phyloP scores from a whole-genome alignment of 805 yeast species.

The Wickerhamiella cacticola region DNA sequence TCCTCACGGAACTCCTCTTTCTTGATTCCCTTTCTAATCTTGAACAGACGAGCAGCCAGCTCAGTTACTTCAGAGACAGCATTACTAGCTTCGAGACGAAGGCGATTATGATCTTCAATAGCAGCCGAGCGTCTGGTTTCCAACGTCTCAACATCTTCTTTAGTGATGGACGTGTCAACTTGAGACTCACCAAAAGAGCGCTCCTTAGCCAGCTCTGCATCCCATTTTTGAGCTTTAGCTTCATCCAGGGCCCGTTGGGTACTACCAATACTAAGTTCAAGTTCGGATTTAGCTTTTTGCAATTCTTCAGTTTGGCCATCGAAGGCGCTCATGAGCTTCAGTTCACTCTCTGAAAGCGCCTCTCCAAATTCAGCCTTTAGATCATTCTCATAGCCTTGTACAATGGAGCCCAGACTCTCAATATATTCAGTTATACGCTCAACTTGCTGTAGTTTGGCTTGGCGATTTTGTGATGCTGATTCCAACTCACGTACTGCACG shows the following conservation, averaged over 20 bases:
- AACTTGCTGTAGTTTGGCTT: background rate
- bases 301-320: background rate
- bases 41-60: background rate
- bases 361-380: background rate
- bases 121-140: background rate
- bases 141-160: background rate
- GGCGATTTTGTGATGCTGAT: background rate
- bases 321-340: background rate
- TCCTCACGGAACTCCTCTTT: slow-evolving; percentile 9
- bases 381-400: background rate
- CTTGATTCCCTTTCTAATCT: background rate
- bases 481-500: background rate
- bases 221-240: slow-evolving; percentile 5
- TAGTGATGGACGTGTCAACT: background rate
- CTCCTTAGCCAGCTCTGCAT: slow-evolving; percentile 1
- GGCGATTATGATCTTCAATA: background rate
- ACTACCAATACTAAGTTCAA: background rate
- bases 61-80: background rate
- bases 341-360: background rate
- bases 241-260: background rate
- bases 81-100: background rate
- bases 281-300: background rate
- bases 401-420: background rate
- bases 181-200: background rate
- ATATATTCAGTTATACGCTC: background rate